These are phyloP conservation scores for Triticum timopheevii DNA, from an alignment of 176 grass and related monocot species.

Conservation along the genomic window DNA sequence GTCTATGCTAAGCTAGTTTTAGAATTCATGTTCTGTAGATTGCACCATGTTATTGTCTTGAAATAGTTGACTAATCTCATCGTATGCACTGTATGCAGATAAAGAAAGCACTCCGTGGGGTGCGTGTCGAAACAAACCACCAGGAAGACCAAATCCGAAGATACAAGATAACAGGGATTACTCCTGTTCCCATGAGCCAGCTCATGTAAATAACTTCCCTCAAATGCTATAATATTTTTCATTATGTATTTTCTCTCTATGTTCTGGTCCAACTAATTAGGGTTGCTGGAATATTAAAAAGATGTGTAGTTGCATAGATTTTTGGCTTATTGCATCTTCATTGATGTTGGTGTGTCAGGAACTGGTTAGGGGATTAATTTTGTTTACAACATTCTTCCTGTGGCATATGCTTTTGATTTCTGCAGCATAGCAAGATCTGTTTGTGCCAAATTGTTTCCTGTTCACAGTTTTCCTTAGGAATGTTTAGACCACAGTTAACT, in stretches of 20 bases:
- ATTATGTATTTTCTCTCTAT: neutral
- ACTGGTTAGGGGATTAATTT: neutral
- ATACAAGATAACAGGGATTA: conserved; percentile 81
- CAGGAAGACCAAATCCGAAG: conserved; percentile 53
- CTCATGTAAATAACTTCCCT: conserved; percentile 49
- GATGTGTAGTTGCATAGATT: neutral
- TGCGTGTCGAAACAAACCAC: conserved; percentile 71
- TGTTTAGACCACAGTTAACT: neutral
- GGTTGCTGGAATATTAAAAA: neutral
- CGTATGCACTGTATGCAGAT: conserved; percentile 35
- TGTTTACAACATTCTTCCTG: neutral
- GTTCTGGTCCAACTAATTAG: neutral
- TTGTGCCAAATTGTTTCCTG: neutral
- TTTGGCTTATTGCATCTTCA: neutral
- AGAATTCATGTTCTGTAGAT: neutral
- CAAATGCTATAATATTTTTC: neutral
- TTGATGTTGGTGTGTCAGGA: neutral
- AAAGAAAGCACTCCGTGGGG: conserved; percentile 68
- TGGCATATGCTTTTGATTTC: neutral
- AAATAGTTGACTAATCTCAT: neutral
- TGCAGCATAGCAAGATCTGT: neutral
- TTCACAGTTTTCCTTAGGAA: neutral
- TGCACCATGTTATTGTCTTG: neutral
- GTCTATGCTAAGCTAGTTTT: neutral
- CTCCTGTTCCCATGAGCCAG: conserved; percentile 47